Evolutionary conservation across 2,329 filamentous ascomycete genomes (phyloP), one percentile per base, ranked within the genome.

Genomic region (Talaromyces sp.): DNA sequence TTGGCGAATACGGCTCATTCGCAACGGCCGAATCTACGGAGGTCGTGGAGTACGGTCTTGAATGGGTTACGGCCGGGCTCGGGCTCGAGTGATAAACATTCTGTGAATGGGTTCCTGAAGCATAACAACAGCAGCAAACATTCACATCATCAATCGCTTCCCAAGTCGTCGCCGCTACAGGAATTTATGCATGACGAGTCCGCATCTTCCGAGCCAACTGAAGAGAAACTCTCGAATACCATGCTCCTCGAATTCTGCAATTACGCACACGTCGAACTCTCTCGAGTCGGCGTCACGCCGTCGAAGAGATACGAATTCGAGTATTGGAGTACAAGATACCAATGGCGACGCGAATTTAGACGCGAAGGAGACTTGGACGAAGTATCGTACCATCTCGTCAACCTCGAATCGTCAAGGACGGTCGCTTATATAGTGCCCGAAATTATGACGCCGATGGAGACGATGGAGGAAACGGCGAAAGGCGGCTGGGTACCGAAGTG

Each of bases 221-320:
- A 63, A 39, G 61, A 78, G 62, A 73, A 82, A 52, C 86, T 91
- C 19, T 91, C 89, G 65, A 92, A 96, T 76, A 89, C 86, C 41
- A 90, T 94, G 75, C 91, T 93, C 78, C 85, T 99, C 39, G 94
- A 98, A 75, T 99, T 97, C 76, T 96, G 92, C 69, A 99, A 98
- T 80, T 99, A 99, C 75, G 94, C 94, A 2, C 92, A 95, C 71
- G 88, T 98, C 47, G 91, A 97, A 69, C 81, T 99, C 60, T 88
- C 86, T 70, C 87, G 91, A 49, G 84, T 86, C 27, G 90, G 90
- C 7, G 81, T 85, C 60, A 88, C 87, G 70, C 82, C 84, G 52
- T 84, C 84, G 68, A 94, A 93, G 79, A 86, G 87, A 67, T 98
- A 97, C 76, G 91, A 93, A 63, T 97, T 96, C 72, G 90, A 94